Evolutionary conservation across 169 alveolate genomes (phyloP), one percentile per base, ranked within the genome.

Genomic region (Babesia gibsoni): DNA sequence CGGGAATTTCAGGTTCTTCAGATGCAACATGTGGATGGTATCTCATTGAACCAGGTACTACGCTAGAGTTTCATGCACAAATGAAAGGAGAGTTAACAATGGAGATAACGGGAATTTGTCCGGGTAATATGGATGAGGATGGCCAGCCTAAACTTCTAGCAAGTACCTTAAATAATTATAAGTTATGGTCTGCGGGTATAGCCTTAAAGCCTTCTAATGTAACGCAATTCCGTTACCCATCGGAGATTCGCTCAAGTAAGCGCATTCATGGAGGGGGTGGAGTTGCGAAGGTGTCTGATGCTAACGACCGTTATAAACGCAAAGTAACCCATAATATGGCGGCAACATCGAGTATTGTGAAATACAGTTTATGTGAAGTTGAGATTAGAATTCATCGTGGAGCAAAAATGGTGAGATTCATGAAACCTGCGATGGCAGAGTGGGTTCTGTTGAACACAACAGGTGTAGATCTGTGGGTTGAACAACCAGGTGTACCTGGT

Each of bases 61-160:
- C 83, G n/a, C 64, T 90, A 9, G 94, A 90, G 68, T 84, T 90
- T 63, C 94, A 90, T 67, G 86, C 94, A 22, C 94, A 90, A 63
- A 78, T 68, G 25, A 88, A 89, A 65, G 78, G 88, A 6, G 90
- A 89, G 63, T 69, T 73, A 22, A 35, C 73, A 46, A 45, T 90
- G 37, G 83, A 84, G 65, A 64, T 90, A 43, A 84, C 93, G 30
- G 93, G 91, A 2, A 45, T 88, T 7, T 77, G 72, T 54, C 89
- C 87, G 27, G 52, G 39, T 20, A 61, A 52, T 7, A 27, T 67
- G 36, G 46, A 33, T 30, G 37, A 42, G 35, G 12, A 65, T 25
- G 42, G 59, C 39, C 74, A 75, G 45, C 78, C 61, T 75, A 65
- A 65, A 16, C 16, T 16, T 41, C 16, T 41, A 41, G 16, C 48